Evolutionary conservation across 2,329 filamentous ascomycete species (phyloP), one percentile per base, ranked within the genome.

Genomic region (Penicillium sp.): DNA sequence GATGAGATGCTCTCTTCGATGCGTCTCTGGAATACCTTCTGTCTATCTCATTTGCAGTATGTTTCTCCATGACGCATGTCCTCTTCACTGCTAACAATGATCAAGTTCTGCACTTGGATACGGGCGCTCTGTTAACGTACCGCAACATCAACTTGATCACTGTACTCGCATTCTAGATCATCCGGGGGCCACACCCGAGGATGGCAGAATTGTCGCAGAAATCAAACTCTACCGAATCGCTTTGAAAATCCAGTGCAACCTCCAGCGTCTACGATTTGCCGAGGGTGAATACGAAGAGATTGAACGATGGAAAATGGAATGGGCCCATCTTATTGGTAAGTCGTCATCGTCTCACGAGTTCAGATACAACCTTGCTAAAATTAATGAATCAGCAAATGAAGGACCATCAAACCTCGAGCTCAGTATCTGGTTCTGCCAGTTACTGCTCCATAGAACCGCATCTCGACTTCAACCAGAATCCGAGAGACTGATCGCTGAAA

Each of bases 351-450:
- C 19, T 19, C 46, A n/a, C 19, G 6, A 10, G 16, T 1, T 14
- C 13, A 28, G 3, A 8, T 22, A 16, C 13, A 52, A 25, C 25
- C 19, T 25, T 25, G 51, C 52, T 62, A 57, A 68, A 26, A 46
- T 49, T 22, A 22, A 28, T 4, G 13, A 13, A 46, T 10, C 56
- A 73, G 72, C 68, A 14, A 69, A 67, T 25, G 70, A 70, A 58
- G 67, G 65, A 30, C 66, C 68, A 35, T 74, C 71, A n/a, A 72
- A 71, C 14, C 62, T 75, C 38, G 71, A 74, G 35, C 67, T 75
- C n/a, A 72, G 70, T 58, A 63, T 75, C 51, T 73, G 70, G 71
- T 76, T 74, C 62, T 75, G 72, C 53, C 71, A 76, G 53, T 69
- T 75, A n/a, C 71, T 76, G 25, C 70, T 76, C 3, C 66, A 75